phyloP scores from a whole-genome alignment of 2,329 filamentous ascomycete genomes.

The Mollisiaceae sp. region DNA sequence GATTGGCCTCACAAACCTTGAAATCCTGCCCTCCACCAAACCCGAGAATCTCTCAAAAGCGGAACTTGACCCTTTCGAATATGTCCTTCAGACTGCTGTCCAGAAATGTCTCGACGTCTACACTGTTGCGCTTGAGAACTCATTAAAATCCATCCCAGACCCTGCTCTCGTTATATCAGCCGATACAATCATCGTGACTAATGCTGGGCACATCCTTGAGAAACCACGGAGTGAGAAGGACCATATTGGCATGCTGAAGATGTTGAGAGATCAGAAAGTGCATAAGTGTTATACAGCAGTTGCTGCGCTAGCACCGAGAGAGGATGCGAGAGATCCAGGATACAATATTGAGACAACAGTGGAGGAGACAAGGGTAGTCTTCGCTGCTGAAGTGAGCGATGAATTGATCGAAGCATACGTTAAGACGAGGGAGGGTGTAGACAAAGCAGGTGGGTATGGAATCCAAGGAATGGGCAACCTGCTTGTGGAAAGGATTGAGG shows the following conservation, averaged over 20 bases:
- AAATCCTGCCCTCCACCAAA: slow-evolving; percentile 81
- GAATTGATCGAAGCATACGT: slow-evolving; percentile 85
- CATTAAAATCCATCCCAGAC: slow-evolving; percentile 55
- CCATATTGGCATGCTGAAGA: slow-evolving; percentile 83
- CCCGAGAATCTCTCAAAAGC: slow-evolving; percentile 85
- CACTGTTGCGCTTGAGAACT: slow-evolving; percentile 46
- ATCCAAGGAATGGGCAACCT: slow-evolving; percentile 88
- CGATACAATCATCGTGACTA: slow-evolving; percentile 86
- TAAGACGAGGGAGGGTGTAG: slow-evolving; percentile 85
- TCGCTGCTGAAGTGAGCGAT: slow-evolving; percentile 76
- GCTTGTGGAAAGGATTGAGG: slow-evolving; percentile 87
- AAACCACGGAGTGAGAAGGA: slow-evolving; percentile 84
- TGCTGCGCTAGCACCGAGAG: slow-evolving; percentile 80
- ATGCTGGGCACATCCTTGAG: slow-evolving; percentile 80
- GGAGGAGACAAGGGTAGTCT: slow-evolving; percentile 91
- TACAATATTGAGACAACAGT: slow-evolving; percentile 82
- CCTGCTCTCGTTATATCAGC: slow-evolving; percentile 86
- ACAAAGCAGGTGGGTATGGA: slow-evolving; percentile 96
- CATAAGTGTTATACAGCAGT: slow-evolving; percentile 90
- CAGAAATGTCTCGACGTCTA: slow-evolving; percentile 80
- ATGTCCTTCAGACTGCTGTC: slow-evolving; percentile 85
- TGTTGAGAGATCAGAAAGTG: slow-evolving; percentile 74
- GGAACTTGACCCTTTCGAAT: slow-evolving; percentile 79
- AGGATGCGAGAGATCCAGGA: slow-evolving; percentile 80
- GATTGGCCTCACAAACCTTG: slow-evolving; percentile 81